Base-by-base conservation (phyloP, 345 rosid genomes). In the Laguncularia racemosa region DNA sequence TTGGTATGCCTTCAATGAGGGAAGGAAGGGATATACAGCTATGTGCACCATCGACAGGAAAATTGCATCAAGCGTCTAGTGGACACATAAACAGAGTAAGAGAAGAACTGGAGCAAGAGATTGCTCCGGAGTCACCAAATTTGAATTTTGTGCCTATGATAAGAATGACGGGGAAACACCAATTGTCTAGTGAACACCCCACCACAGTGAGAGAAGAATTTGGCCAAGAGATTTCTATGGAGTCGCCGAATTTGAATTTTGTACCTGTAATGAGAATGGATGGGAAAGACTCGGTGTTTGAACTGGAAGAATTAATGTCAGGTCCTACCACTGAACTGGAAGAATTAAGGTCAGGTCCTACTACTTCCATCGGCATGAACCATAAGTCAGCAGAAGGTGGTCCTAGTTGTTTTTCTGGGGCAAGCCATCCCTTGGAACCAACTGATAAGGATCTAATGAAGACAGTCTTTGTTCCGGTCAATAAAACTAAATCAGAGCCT, bases 351-450 rank as follows among this genome's bases (percentile, higher is more conserved):
- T 33, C 9, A 48, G 88, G 70, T 52, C 73, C 71, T 68, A 38
- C 71, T 55, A 57, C 70, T 48, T 76, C 69, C 48, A 81, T 79
- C 44, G 80, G 70, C 50, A 70, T 75, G 38, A 62, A 60, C 64
- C 85, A 85, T 67, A 75, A 73, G 53, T 68, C 71, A 61, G 95
- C 79, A 50, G 95, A 85, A 59, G 73, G 72, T 72, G 82, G 87
- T 19, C 64, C 89, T 20, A 77, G 77, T 70, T 78, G 82, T 14
- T 89, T 89, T 63, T 85, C 81, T 33, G 91, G 96, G 20, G 96
- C 72, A 66, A 89, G 84, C 70, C 96, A 85, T 75, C 96, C 96
- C 54, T 81, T 84, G 0, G 96, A 89, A 62, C 96, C 96, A 20
- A 72, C 75, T 26, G 96, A 89, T 58, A 75, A 74, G 55, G 91